Base-by-base conservation (phyloP, 192 early-diverging fungal genomes). In the Paraglomus brasilianum region DNA sequence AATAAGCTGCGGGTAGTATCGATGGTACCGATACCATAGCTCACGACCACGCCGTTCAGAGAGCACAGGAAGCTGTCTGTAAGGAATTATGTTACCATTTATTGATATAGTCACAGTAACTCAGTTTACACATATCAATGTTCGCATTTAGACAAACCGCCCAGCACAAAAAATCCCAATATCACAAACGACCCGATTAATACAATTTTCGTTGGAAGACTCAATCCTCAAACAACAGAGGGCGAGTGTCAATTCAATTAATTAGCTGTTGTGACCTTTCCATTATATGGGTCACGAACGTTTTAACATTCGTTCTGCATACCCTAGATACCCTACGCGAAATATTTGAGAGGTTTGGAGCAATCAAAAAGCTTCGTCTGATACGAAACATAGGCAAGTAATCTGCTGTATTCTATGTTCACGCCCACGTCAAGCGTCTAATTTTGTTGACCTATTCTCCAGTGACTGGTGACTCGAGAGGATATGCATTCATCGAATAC, bases 171-270 rank as follows among this genome's bases (percentile, higher is more conserved):
- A 17, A 52, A 51, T 46, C 30, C 38, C 11, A 44, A 57, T 64
- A 41, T 67, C 8, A 53, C 69, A 10, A 71, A 64, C 5, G 70
- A 77, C 48, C 73, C 78, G 13, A 42, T 50, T 21, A 69, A 72
- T 11, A 80, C 78, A 8, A 30, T 80, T 14, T 80, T 80, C 58
- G 73, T 77, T 39, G 70, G 73, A 51, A 45, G 78, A 49, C 55
- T 80, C 17, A 73, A 77, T 64, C 69, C 68, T 36, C 55, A 66
- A 39, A 80, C 78, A 13, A 75, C 73, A 13, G 72, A 80, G 77
- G 72, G 78, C 36, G 24, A 66, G 36, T 60, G 17, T n/a, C n/a
- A n/a, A n/a, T n/a, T n/a, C n/a, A n/a, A n/a, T n/a, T n/a, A n/a
- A n/a, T n/a, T n/a, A n/a, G n/a, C n/a, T n/a, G n/a, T n/a, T n/a